Percentiles rank a stretch among this genome's conserved stretches.
Evolutionary conservation across 331 rosid genomes (phyloP).

Genomic region (Acacia pycnantha): DNA sequence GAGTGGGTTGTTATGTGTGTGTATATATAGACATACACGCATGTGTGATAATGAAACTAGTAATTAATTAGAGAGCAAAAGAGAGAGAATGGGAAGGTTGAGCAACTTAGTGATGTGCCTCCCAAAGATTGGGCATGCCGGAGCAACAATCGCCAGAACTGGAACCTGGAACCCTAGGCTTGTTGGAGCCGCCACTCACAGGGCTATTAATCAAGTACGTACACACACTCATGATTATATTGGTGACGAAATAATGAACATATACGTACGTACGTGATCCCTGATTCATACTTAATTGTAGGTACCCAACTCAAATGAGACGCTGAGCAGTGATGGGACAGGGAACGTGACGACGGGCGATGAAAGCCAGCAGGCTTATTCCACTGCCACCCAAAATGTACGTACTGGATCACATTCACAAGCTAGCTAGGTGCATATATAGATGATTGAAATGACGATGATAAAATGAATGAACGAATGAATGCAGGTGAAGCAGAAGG

Average conservation of each 20-base stretch:
- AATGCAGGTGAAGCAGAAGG: slow-evolving; percentile 43
- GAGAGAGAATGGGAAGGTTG: slow-evolving; percentile 48
- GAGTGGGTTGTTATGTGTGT: neutral
- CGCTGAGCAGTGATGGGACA: slow-evolving; percentile 31
- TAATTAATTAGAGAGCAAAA: neutral
- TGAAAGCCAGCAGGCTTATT: slow-evolving; percentile 44
- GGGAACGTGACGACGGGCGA: slow-evolving; percentile 41
- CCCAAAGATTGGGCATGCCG: slow-evolving; percentile 53
- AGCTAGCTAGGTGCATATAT: too few species aligned
- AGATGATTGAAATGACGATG: neutral
- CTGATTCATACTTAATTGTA: neutral
- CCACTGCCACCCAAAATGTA: slow-evolving; percentile 26
- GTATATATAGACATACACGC: neutral
- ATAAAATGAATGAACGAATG: neutral
- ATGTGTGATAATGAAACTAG: neutral
- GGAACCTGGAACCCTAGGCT: slow-evolving; percentile 37
- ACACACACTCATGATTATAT: neutral
- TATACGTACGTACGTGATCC: too few species aligned
- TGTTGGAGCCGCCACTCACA: slow-evolving; percentile 46
- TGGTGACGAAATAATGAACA: neutral
- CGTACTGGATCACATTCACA: too few species aligned
- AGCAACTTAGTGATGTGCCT: slow-evolving; percentile 42
- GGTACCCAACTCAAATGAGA: slow-evolving; percentile 41
- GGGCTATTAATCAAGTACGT: slow-evolving; percentile 63
- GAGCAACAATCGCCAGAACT: slow-evolving; percentile 46